These are phyloP conservation scores for Fusarium illudens DNA, from an alignment of 2,329 filamentous ascomycete species.

Conservation along the genomic window DNA sequence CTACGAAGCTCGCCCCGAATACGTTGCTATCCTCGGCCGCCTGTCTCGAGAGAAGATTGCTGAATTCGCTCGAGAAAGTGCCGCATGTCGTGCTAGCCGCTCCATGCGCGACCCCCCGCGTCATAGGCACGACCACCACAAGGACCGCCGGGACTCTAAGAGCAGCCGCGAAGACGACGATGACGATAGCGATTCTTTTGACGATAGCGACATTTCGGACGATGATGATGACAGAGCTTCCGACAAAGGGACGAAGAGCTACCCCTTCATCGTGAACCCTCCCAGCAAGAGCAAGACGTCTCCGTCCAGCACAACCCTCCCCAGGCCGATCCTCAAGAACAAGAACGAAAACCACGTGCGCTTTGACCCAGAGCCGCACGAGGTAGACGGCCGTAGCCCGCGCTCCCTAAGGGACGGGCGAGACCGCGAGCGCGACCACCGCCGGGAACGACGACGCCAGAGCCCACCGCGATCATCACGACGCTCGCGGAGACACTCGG, in stretches of 20 bases:
- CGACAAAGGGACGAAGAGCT: conserved; percentile 45
- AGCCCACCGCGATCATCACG: conserved; percentile 30
- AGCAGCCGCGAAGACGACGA: conserved; percentile 47
- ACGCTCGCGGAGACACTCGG: conserved; percentile 42
- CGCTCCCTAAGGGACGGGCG: conserved; percentile 46
- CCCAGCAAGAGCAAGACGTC: conserved; percentile 47
- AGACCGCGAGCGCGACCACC: conserved; percentile 39
- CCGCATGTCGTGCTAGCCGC: conserved; percentile 56
- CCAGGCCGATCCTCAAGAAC: conserved; percentile 70
- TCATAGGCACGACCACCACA: conserved; percentile 15
- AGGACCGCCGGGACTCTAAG: conserved; percentile 45
- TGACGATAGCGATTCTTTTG: conserved; percentile 43
- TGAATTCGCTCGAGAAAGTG: conserved; percentile 59
- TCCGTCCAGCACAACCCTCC: conserved; percentile 49
- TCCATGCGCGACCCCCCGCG: conserved; percentile 17
- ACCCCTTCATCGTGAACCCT: conserved; percentile 50
- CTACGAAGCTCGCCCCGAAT: conserved; percentile 68
- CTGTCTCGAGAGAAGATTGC: conserved; percentile 61
- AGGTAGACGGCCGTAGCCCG: conserved; percentile 50
- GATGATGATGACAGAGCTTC: conserved; percentile 46
- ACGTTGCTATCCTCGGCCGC: conserved; percentile 68
- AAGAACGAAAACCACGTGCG: conserved; percentile 65
- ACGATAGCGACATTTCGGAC: conserved; percentile 46
- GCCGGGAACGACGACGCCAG: conserved; percentile 33
- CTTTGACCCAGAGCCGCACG: conserved; percentile 59